Conservation (phyloP, 306 rosid species). For the Sphenostylis stenocarpa region DNA sequence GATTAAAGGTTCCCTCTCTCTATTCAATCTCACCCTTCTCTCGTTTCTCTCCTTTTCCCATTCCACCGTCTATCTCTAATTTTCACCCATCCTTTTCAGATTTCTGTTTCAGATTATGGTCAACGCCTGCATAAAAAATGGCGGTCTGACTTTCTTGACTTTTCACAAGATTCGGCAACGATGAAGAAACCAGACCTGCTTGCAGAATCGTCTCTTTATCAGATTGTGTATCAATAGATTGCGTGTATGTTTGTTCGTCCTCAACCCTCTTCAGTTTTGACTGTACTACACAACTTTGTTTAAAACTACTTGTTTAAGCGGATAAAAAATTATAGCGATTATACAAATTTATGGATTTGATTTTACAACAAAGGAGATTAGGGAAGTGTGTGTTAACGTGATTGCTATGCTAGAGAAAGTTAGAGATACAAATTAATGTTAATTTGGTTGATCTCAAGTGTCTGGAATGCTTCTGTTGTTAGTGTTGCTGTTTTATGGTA, state of each 20-base stretch:
- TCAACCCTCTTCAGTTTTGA: neutral
- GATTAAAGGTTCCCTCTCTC: neutral
- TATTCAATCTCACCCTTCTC: no score
- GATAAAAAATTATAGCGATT: neutral
- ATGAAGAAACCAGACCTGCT: no score
- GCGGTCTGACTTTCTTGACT: neutral
- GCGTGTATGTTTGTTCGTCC: conserved; percentile 2
- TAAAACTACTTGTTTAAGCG: neutral
- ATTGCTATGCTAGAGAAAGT: neutral
- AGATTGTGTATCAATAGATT: neutral
- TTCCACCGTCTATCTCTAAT: neutral
- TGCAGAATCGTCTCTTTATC: neutral
- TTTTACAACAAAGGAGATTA: neutral
- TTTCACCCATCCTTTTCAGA: neutral
- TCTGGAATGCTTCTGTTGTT: neutral
- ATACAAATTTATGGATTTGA: neutral
- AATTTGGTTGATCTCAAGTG: neutral
- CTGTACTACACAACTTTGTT: neutral
- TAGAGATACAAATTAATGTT: neutral
- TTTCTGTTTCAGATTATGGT: neutral
- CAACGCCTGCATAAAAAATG: neutral
- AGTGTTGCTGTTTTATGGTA: neutral
- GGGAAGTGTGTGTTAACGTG: neutral
- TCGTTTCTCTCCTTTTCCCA: neutral
- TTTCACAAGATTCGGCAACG: neutral